A percentile compares a stretch with the other conserved stretches of the same genome.
Conservation (phyloP, 352 stramenopile genomes). For the Phytopythium ostracodes region DNA sequence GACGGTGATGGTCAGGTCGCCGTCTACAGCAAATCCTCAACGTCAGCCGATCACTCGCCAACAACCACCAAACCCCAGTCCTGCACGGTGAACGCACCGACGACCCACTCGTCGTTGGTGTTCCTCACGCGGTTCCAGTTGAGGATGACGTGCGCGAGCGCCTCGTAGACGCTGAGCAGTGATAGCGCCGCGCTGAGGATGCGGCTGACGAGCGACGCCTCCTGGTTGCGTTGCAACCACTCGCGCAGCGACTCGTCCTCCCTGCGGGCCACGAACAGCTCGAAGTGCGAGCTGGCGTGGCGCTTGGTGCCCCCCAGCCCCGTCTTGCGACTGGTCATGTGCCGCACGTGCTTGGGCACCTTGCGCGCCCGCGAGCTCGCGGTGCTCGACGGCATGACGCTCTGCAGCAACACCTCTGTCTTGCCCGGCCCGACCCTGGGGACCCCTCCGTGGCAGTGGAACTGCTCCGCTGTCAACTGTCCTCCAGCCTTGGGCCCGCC, state of each 20-base stretch:
- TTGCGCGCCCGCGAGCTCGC: conserved; percentile 8
- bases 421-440: conserved; percentile 1
- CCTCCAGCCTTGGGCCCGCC: background rate
- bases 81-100: conserved; percentile 25
- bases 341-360: conserved; percentile 33
- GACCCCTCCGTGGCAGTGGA: background rate
- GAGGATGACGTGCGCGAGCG: conserved; percentile 55
- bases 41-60: background rate
- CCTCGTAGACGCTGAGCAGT: conserved; percentile 56
- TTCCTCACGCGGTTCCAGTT: conserved; percentile 51
- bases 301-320: conserved; percentile 6
- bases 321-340: conserved; percentile 24
- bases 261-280: conserved; percentile 26
- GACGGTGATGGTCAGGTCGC: conserved; percentile 57
- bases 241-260: conserved; percentile 47
- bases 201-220: conserved; percentile 52
- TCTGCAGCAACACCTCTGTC: conserved; percentile 9
- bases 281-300: conserved; percentile 28
- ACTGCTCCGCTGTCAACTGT: background rate
- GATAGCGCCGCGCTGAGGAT: conserved; percentile 37
- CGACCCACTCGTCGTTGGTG: conserved; percentile 29
- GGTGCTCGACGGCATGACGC: conserved; percentile 1
- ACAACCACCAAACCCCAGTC: background rate
- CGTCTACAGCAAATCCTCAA: conserved; percentile 11
- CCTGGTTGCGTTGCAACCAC: conserved; percentile 72